phyloP scores from a whole-genome alignment of 2,329 filamentous ascomycete species.

The Huntiella moniliformis region DNA sequence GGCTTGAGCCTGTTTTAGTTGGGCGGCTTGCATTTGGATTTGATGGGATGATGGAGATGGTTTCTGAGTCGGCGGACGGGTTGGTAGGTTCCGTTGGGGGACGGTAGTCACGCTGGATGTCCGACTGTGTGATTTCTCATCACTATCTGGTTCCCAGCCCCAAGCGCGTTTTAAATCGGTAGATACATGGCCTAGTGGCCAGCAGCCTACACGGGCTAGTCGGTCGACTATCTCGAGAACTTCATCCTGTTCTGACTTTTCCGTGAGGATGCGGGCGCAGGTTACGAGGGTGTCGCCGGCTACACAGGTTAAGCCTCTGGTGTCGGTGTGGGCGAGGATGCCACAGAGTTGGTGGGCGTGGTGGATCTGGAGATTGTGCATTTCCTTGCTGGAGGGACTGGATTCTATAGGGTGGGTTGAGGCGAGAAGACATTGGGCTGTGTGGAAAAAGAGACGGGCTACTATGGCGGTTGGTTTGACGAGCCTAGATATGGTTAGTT shows the following conservation, averaged over 20 bases:
- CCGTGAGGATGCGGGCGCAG: slow-evolving; percentile 52
- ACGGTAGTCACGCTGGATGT: slow-evolving; percentile 3
- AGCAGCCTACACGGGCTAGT: slow-evolving; percentile 60
- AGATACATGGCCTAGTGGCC: slow-evolving; percentile 55
- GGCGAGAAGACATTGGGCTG: slow-evolving; percentile 60
- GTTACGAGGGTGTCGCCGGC: slow-evolving; percentile 64
- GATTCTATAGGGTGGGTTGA: slow-evolving; percentile 57
- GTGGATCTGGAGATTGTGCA: slow-evolving; percentile 48
- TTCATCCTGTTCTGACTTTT: slow-evolving; percentile 58
- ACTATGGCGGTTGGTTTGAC: slow-evolving; percentile 68
- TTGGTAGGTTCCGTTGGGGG: slow-evolving; percentile 2
- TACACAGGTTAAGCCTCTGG: slow-evolving; percentile 59
- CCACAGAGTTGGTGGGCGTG: slow-evolving; percentile 79
- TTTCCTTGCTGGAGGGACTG: slow-evolving; percentile 40
- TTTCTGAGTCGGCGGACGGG: slow-evolving; percentile 7
- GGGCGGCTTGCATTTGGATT: slow-evolving; percentile 9
- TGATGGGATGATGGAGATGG: slow-evolving; percentile 12
- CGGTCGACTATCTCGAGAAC: slow-evolving; percentile 57
- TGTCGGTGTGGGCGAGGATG: slow-evolving; percentile 69
- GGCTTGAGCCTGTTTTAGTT: slow-evolving; percentile 10
- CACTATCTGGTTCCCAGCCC: slow-evolving; percentile 39
- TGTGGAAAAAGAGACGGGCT: slow-evolving; percentile 76
- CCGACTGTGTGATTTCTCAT: not conserved
- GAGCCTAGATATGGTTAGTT: slow-evolving; percentile 32
- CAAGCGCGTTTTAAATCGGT: slow-evolving; percentile 56